A percentile compares a stretch with the other conserved stretches of the same genome.
Conservation (phyloP, 768 basidiomycete species). For the Filobasidium floriforme region DNA sequence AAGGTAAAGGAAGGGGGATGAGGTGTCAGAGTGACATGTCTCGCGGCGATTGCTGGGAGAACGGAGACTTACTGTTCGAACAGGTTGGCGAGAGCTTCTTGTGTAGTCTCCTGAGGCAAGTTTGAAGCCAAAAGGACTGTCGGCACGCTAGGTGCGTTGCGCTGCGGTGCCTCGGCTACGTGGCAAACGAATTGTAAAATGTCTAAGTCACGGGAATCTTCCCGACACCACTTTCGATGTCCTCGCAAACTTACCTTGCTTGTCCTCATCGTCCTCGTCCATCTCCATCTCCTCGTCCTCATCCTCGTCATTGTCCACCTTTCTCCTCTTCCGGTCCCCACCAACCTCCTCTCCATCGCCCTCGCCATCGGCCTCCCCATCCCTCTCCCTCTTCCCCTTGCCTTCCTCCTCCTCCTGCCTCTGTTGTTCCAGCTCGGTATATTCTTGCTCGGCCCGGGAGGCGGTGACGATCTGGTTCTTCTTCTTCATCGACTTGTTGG, state of each 20-base stretch:
- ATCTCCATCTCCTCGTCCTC: constrained; percentile 80
- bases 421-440: constrained; percentile 47
- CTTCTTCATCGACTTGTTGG: constrained; percentile 25
- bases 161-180: background rate
- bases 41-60: background rate
- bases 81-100: constrained; percentile 73
- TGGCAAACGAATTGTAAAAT: no score
- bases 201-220: no score
- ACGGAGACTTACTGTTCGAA: constrained; percentile 73
- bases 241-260: background rate
- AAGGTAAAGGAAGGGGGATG: background rate
- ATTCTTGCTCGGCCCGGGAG: constrained; percentile 47
- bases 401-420: constrained; percentile 55
- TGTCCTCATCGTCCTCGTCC: constrained; percentile 58
- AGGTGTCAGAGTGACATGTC: no score
- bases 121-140: constrained; percentile 67
- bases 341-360: constrained; percentile 56
- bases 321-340: constrained; percentile 62
- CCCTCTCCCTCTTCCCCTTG: constrained; percentile 49
- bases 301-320: constrained; percentile 50
- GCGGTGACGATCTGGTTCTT: constrained; percentile 43
- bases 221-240: no score
- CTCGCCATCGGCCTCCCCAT: constrained; percentile 51
- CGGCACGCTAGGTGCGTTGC: constrained; percentile 17
- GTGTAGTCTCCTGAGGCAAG: constrained; percentile 81